Percentiles rank a stretch among this genome's conserved stretches.
phyloP scores from a whole-genome alignment of 208 protist genomes.

The Acanthamoeba healyi region DNA sequence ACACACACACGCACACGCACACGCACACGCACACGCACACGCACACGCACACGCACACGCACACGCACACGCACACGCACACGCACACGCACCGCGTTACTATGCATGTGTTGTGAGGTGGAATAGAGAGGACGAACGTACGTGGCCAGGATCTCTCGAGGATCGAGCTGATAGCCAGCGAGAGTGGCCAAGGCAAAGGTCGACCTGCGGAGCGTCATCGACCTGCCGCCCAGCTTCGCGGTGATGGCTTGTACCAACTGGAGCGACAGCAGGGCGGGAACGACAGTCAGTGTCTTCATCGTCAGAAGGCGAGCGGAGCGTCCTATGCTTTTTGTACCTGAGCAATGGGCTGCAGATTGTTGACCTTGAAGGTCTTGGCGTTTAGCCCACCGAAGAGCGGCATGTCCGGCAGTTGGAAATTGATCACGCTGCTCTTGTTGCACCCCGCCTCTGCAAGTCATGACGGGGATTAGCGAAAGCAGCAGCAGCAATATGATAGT shows the following conservation, averaged over 20 bases:
- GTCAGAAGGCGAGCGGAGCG: no score
- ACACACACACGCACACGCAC: not conserved
- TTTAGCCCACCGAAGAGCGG: not conserved
- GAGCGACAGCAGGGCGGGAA: not conserved
- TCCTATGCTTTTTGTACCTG: no score
- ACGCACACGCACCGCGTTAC: not conserved
- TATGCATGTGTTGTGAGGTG: not conserved
- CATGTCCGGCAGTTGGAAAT: not conserved
- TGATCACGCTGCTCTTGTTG: constrained; percentile 20
- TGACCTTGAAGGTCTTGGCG: constrained; percentile 41
- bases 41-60: not conserved
- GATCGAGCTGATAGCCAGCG: not conserved
- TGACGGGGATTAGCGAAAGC: not conserved
- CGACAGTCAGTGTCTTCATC: not conserved
- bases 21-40: not conserved
- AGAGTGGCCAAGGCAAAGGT: not conserved
- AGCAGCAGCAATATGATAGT: not conserved
- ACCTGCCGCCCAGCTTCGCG: not conserved
- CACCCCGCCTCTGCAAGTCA: not conserved
- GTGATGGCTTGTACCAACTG: not conserved
- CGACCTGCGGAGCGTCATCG: not conserved
- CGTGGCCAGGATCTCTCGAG: not conserved
- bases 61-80: not conserved
- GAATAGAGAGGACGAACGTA: not conserved
- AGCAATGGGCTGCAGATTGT: constrained; percentile 10